These are phyloP conservation scores for Halophytophthora polymorphica DNA, from an alignment of 352 stramenopile genomes.

Conservation along the genomic window DNA sequence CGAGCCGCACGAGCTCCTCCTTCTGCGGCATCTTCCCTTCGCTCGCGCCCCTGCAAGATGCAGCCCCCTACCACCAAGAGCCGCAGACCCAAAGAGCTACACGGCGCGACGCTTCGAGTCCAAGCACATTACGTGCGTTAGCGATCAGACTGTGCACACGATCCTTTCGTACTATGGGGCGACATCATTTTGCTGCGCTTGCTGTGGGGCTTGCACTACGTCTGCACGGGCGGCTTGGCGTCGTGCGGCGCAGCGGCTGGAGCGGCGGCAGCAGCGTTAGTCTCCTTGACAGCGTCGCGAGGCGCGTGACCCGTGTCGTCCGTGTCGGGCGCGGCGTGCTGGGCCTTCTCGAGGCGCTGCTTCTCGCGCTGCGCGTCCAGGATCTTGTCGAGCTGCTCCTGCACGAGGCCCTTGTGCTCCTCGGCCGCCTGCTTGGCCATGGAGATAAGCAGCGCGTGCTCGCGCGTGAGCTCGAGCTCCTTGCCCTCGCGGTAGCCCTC, in stretches of 20 bases:
- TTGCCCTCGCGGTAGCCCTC: constrained; percentile 80
- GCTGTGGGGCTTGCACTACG: too few species aligned
- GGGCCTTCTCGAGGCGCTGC: constrained; percentile 31
- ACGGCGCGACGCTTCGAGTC: background rate
- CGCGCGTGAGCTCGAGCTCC: constrained; percentile 61
- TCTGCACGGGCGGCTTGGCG: constrained; percentile 4
- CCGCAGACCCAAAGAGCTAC: background rate
- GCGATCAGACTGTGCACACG: too few species aligned
- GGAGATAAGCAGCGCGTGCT: constrained; percentile 73
- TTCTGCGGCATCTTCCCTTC: constrained; percentile 34
- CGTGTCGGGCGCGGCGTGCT: constrained; percentile 7
- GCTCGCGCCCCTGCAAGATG: too few species aligned
- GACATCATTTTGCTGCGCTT: too few species aligned
- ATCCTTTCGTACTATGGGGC: too few species aligned
- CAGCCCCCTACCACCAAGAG: constrained; percentile 1
- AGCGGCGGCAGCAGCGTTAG: background rate
- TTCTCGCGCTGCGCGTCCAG: constrained; percentile 60
- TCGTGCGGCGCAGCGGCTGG: background rate
- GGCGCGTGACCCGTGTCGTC: constrained; percentile 1
- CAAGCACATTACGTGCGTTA: constrained; percentile 1
- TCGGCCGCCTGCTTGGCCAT: constrained; percentile 73
- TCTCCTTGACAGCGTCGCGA: background rate
- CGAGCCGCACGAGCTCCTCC: constrained; percentile 82
- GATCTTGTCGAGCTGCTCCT: constrained; percentile 68
- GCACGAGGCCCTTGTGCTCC: constrained; percentile 67